Conservation (phyloP, 208 protist species). For the Trypanosoma conorhini region DNA sequence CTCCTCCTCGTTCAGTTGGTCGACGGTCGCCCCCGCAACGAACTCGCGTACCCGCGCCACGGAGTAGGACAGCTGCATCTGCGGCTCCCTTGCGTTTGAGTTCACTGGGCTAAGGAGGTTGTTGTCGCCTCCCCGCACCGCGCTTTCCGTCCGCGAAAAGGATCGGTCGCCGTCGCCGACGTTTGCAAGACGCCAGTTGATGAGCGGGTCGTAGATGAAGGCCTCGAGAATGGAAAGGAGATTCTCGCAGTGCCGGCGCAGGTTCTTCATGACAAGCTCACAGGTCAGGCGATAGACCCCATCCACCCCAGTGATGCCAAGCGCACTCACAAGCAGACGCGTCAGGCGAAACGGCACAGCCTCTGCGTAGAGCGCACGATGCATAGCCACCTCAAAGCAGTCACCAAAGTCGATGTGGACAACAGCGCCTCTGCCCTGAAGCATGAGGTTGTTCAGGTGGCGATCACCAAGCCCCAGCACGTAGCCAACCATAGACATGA, state of each 20-base stretch:
- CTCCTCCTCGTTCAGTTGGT: slow-evolving; percentile 40
- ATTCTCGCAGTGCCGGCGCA: slow-evolving; percentile 97
- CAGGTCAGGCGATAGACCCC: slow-evolving; percentile 97
- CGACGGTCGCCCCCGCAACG: slow-evolving; percentile 7
- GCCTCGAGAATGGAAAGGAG: slow-evolving; percentile 99
- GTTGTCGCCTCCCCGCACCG: too few species aligned
- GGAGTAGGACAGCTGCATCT: slow-evolving; percentile 32
- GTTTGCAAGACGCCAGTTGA: slow-evolving; percentile 98
- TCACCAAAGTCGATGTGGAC: slow-evolving; percentile 99
- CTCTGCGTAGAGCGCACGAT: slow-evolving; percentile 99
- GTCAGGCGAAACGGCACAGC: slow-evolving; percentile 99
- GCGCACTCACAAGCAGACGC: slow-evolving; percentile 98
- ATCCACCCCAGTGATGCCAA: slow-evolving; percentile 99
- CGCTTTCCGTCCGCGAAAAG: too few species aligned
- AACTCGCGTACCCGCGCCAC: slow-evolving; percentile 48
- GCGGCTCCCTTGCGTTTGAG: slow-evolving; percentile 52
- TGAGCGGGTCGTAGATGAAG: slow-evolving; percentile 99
- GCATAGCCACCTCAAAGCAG: slow-evolving; percentile 99
- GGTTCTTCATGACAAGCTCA: slow-evolving; percentile 97
- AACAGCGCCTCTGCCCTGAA: slow-evolving; percentile 97
- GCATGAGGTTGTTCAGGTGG: slow-evolving; percentile 99
- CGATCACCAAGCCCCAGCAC: slow-evolving; percentile 99
- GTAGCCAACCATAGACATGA: slow-evolving; percentile 99
- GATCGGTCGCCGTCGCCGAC: slow-evolving; percentile 66
- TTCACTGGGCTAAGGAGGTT: too few species aligned